Base-by-base conservation (phyloP, 768 basidiomycete species). In the Postia placenta region DNA sequence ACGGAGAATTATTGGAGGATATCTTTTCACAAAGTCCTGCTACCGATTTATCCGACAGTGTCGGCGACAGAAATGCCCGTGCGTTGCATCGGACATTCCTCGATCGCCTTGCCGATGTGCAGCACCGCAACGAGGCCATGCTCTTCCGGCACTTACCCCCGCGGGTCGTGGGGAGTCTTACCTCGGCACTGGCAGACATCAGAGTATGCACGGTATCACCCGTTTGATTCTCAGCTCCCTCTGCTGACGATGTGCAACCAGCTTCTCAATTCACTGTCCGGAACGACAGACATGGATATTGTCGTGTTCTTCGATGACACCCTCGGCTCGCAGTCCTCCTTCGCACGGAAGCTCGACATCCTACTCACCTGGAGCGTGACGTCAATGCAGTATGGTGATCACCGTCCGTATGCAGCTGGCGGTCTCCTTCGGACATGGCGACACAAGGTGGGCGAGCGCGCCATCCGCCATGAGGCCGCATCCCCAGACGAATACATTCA, bases 351-450 rank as follows among this genome's bases (percentile, higher is more conserved):
- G 59, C 74, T 91, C 15, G 80, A 87, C 54, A 75, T 82, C 45
- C 72, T 91, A 2, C 72, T 92, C 9, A 85, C 85, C 0, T 92
- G 90, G 89, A 79, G 80, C 56, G 80, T 91, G 23, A 87, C 88
- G 0, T 78, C 82, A 2, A 69, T 87, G 15, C 90, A 92, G 64
- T 90, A 84, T 51, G 89, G 90, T 9, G 83, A 89, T 38, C 90
- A 91, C 56, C 74, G 89, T 27, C 80, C 85, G 1, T 85, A 83
- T 58, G 87, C 81, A 24, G 86, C 83, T 1, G 81, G 78, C 6
- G 83, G 83, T 17, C 71, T 91, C 35, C 77, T 91, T 44, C 71
- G 69, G 2, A 70, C 73, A 26, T 87, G 85, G 75, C 72, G 80
- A 28, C 75, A 78, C 45, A 78, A 73, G 51, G 76, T 77, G 24